Conservation (phyloP, 2,329 filamentous ascomycete species). For the Colletotrichum tofieldiae region DNA sequence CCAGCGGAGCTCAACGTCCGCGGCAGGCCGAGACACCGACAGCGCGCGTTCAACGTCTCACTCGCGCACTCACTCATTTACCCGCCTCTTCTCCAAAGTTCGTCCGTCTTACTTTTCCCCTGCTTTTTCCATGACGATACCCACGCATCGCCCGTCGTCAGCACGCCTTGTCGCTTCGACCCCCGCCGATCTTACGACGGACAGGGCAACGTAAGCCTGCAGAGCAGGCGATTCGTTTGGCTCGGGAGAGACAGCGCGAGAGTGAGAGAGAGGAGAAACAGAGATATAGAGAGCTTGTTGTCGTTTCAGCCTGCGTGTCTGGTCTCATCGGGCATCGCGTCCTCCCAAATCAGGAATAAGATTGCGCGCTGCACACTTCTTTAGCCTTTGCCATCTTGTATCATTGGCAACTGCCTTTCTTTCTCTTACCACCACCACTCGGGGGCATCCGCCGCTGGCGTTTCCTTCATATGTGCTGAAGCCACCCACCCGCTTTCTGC, state of each 20-base stretch:
- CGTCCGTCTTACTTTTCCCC: not conserved
- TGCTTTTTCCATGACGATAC: not conserved
- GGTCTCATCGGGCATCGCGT: slow-evolving; percentile 22
- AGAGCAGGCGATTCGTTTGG: not conserved
- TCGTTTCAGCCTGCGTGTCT: slow-evolving; percentile 32
- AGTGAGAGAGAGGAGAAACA: slow-evolving; percentile 7
- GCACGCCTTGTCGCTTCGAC: not conserved
- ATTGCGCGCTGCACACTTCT: slow-evolving; percentile 11
- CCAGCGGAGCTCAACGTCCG: not conserved
- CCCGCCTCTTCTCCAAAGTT: not conserved
- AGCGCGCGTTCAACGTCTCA: not conserved
- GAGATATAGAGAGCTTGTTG: not conserved
- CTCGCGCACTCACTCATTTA: not conserved
- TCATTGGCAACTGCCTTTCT: not conserved
- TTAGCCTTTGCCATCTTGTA: too few species aligned
- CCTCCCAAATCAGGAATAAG: slow-evolving; percentile 24
- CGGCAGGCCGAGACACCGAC: not conserved
- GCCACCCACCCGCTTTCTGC: not conserved
- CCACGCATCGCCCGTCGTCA: not conserved
- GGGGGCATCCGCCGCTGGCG: not conserved
- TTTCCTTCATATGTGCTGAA: slow-evolving; percentile 13
- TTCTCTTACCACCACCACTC: not conserved
- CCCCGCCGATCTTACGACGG: not conserved
- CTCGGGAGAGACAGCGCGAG: not conserved
- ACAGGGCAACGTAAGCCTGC: not conserved